phyloP scores from a whole-genome alignment of 192 early-diverging fungal genomes.

The Backusella mclennaniae region DNA sequence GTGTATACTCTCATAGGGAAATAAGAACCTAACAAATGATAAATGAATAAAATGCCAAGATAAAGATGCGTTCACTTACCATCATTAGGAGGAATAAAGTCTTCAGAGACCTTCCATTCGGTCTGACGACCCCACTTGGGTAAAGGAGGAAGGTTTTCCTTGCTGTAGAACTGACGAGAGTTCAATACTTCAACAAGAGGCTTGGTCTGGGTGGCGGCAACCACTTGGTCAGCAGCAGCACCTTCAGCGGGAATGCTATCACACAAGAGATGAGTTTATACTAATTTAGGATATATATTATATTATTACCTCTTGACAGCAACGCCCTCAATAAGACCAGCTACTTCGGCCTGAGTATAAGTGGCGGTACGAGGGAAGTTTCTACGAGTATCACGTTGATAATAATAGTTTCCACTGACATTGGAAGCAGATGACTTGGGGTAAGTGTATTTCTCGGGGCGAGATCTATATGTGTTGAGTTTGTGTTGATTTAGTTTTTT shows the following conservation, averaged over 20 bases:
- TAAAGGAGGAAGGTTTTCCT: constrained; percentile 16
- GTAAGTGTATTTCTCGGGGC: constrained; percentile 51
- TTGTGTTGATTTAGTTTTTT: not conserved
- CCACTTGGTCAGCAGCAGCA: constrained; percentile 16
- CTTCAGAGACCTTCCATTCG: constrained; percentile 35
- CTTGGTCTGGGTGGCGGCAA: constrained; percentile 19
- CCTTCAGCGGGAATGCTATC: constrained; percentile 21
- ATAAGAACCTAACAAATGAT: constrained; percentile 23
- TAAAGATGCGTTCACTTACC: constrained; percentile 11
- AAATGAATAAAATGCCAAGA: too few relatives aligned
- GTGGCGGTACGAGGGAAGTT: constrained; percentile 86
- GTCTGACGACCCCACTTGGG: constrained; percentile 30
- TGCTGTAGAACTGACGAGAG: constrained; percentile 24
- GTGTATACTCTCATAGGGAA: constrained; percentile 31
- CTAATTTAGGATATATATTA: not conserved
- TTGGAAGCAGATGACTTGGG: constrained; percentile 57
- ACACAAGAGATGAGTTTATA: not conserved
- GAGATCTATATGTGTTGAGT: constrained; percentile 32
- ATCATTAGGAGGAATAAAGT: constrained; percentile 33
- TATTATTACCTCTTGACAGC: constrained; percentile 24
- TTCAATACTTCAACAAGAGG: constrained; percentile 36
- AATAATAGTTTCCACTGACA: constrained; percentile 87
- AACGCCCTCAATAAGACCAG: constrained; percentile 53
- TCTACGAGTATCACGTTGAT: constrained; percentile 85
- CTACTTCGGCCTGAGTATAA: constrained; percentile 78